Evolutionary conservation across 1,284 basidiomycete genomes (phyloP), one percentile per base, ranked within the genome.

Genomic region (Naganishia sp.): DNA sequence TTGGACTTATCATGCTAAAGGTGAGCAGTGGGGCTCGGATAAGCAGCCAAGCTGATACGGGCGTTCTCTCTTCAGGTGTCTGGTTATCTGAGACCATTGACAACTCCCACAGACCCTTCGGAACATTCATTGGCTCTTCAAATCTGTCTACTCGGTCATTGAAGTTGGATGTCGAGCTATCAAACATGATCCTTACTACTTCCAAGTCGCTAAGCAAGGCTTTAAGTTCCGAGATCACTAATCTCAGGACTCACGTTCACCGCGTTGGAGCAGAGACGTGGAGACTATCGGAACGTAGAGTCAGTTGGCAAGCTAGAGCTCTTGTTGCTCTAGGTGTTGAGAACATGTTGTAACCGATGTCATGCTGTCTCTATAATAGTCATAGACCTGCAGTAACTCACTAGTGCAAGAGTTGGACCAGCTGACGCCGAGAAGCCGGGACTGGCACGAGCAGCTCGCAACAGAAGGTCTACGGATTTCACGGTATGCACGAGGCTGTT

Each of bases 1-100:
- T 0, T 99, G 96, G 96, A 99, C 95, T 0, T 99, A 99, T 80
- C 95, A 99, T 75, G 91, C 94, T 39, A 99, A 98, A 85, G 95
- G 94, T 92, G 70, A 63, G 73, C 74, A 48, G 71, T 66, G 39
- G 52, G 43, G 43, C 53, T 63, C 36, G 2, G 9, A 39, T 39
- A 39, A 39, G 13, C 36, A 39, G 36, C 36, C 36, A 2, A 3
- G 36, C 33, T 55, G 36, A 55, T 10, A 7, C 7, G 18, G 18
- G 11, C 33, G 39, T n/a, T 56, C 10, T 33, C 10, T 9, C 36
- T 39, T 39, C 70, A 94, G 92, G 92, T 46, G 86, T 94, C 52
- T 94, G 92, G 92, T 76, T 93, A n/a, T 88, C 90, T 13, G 44
- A 63, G 46, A 56, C 25, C 6, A 74, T 76, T 42, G 80, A 69